Base-by-base conservation (phyloP, 306 rosid species). In the Acacia acuminata region DNA sequence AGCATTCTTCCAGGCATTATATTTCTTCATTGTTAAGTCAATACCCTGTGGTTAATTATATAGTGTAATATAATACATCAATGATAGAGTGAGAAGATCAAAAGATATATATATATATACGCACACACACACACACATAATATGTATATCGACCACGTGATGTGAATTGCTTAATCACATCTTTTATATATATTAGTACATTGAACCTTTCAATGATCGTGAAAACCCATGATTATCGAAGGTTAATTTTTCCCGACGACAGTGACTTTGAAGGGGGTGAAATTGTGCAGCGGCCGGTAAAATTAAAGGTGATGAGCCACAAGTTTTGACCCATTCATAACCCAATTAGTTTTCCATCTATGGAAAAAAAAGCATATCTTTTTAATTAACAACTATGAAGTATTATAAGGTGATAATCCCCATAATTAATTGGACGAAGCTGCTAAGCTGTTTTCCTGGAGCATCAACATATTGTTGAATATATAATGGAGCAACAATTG, bases 301-400 rank as follows among this genome's bases (percentile, higher is more conserved):
- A 75, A 48, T 48, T 44, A 11, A 44, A 79, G 60, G 19, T 38
- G 22, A 45, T 17, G 42, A 56, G 78, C 60, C 87, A 22, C 63
- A 84, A 69, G 50, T 69, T 76, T 84, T 84, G 82, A 84, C 87
- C 69, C 56, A 44, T 8, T 15, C 16, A 58, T 66, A 64, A 45
- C 50, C 51, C 20, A 71, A 43, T 64, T 82, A 66, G 22, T 36
- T 66, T 66, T 66, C 24, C 13, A 9, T 6, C 48, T 5, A 30
- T 30, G 19, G 1, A 30, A 15, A 10, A 8, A 9, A 10, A 55
- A 3, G 3, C n/a, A n/a, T n/a, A 8, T n/a, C 4, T 11, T 63
- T 27, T 15, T 70, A 70, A 22, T 14, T 10, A 70, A 42, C 36
- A 42, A 24, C 58, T 45, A 71, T 25, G 14, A 71, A 71, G 4